A percentile compares a stretch with the other conserved stretches of the same genome.
Evolutionary conservation across 768 basidiomycete genomes (phyloP).

Genomic region (Rhodotorula graminis): DNA sequence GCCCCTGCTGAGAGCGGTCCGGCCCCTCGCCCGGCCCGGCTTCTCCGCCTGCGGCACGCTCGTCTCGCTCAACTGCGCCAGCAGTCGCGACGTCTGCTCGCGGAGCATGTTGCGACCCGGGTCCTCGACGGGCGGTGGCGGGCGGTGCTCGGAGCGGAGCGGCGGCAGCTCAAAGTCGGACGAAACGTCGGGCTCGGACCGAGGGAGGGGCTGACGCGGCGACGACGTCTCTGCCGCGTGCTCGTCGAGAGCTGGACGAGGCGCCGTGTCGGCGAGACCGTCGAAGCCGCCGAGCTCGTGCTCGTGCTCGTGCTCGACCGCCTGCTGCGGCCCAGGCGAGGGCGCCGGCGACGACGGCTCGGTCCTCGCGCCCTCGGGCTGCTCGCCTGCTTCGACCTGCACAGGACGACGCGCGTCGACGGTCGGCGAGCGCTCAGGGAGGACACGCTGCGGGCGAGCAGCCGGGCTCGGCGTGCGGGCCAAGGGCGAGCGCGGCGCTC

Average conservation of each 20-base stretch:
- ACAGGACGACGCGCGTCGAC: not conserved
- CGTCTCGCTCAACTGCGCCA: not conserved
- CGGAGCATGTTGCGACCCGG: not conserved
- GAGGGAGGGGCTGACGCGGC: not conserved
- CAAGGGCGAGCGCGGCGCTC: not conserved
- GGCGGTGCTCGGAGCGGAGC: not conserved
- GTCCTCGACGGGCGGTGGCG: not conserved
- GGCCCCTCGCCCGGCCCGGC: not conserved
- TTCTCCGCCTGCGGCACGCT: not conserved
- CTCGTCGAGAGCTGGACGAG: not conserved
- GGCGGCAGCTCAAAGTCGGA: slow-evolving; percentile 11
- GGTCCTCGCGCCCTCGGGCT: not conserved
- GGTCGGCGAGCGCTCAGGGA: too few relatives aligned
- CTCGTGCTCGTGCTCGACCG: not conserved
- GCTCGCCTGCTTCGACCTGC: not conserved
- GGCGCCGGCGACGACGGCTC: not conserved
- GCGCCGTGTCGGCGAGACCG: not conserved
- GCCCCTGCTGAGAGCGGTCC: not conserved
- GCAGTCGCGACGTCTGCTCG: slow-evolving; percentile 11
- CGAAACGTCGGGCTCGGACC: not conserved
- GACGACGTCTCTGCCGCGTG: not conserved
- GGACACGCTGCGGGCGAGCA: not conserved
- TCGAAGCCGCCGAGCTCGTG: not conserved
- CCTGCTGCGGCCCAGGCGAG: not conserved
- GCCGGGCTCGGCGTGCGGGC: too few relatives aligned